phyloP scores from a whole-genome alignment of 768 basidiomycete genomes.

The Calocybe cyanea region DNA sequence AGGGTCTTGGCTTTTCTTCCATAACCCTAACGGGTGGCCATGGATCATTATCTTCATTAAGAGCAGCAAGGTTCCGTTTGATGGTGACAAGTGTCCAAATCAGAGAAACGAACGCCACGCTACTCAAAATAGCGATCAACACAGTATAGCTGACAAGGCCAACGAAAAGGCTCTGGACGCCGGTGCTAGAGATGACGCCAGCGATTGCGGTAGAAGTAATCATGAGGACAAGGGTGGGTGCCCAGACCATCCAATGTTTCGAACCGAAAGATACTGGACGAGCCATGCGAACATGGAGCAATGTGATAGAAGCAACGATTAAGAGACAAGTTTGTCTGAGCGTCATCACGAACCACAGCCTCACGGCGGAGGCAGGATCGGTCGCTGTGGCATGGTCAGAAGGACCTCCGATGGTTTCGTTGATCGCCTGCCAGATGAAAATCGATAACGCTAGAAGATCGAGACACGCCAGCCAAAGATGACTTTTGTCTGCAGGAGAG shows the following conservation, averaged over 20 bases:
- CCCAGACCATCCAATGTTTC: slow-evolving; percentile 75
- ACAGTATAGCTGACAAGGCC: slow-evolving; percentile 60
- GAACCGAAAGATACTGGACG: slow-evolving; percentile 64
- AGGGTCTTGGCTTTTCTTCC: slow-evolving; percentile 54
- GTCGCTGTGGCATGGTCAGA: slow-evolving; percentile 38
- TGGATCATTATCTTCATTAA: slow-evolving; percentile 46
- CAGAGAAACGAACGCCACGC: slow-evolving; percentile 52
- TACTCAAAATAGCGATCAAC: slow-evolving; percentile 48
- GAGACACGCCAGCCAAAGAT: slow-evolving; percentile 68
- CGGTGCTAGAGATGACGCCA: slow-evolving; percentile 52
- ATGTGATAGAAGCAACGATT: slow-evolving; percentile 53
- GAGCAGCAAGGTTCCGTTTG: slow-evolving; percentile 57
- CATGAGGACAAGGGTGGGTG: slow-evolving; percentile 53
- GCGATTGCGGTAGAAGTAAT: slow-evolving; percentile 56
- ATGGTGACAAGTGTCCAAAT: slow-evolving; percentile 61
- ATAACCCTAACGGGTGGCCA: slow-evolving; percentile 58
- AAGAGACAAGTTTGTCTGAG: slow-evolving; percentile 67
- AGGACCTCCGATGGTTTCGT: slow-evolving; percentile 46
- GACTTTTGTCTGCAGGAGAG: slow-evolving; percentile 64
- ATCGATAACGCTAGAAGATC: slow-evolving; percentile 59
- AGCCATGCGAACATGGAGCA: slow-evolving; percentile 68
- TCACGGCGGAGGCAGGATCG: slow-evolving; percentile 50
- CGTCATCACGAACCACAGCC: slow-evolving; percentile 69
- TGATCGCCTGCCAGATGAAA: slow-evolving; percentile 65
- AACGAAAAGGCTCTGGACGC: slow-evolving; percentile 50